phyloP scores from a whole-genome alignment of 805 yeast species.

The Nakazawaea ambrosiae region DNA sequence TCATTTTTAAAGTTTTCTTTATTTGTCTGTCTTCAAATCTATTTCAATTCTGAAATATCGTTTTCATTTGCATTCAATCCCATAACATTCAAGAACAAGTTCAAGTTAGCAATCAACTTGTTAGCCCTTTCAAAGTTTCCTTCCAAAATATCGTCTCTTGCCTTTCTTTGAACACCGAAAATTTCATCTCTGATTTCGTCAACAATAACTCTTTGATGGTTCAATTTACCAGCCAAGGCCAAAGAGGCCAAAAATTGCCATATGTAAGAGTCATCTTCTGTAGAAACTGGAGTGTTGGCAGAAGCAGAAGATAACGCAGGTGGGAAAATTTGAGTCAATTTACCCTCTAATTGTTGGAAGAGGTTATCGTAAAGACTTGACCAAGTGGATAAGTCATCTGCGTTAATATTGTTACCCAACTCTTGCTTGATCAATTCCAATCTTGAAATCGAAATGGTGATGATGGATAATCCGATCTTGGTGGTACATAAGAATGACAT shows the following conservation, averaged over 20 bases:
- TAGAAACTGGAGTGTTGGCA: constrained; percentile 11
- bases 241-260: constrained; percentile 97
- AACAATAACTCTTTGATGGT: constrained; percentile 88
- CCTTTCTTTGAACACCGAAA: constrained; percentile 77
- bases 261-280: constrained; percentile 70
- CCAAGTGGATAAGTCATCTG: constrained; percentile 64
- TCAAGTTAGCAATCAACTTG: constrained; percentile 64
- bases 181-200: constrained; percentile 93
- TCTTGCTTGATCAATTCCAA: constrained; percentile 91
- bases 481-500: constrained; percentile 61
- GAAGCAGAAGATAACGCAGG: constrained; percentile 35
- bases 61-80: constrained; percentile 89
- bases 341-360: constrained; percentile 72
- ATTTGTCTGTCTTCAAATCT: too few relatives aligned
- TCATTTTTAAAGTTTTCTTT: too few relatives aligned
- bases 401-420: constrained; percentile 38
- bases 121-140: constrained; percentile 42
- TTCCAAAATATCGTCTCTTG: constrained; percentile 38
- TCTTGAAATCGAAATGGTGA: constrained; percentile 86
- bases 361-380: constrained; percentile 72
- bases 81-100: constrained; percentile 91
- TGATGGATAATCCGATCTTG: constrained; percentile 77
- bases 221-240: constrained; percentile 82
- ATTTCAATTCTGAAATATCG: constrained; percentile 72
- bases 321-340: constrained; percentile 76